A percentile compares a stretch with the other conserved stretches of the same genome.
Conservation (phyloP, 768 basidiomycete genomes). For the Boletus fagicola region DNA sequence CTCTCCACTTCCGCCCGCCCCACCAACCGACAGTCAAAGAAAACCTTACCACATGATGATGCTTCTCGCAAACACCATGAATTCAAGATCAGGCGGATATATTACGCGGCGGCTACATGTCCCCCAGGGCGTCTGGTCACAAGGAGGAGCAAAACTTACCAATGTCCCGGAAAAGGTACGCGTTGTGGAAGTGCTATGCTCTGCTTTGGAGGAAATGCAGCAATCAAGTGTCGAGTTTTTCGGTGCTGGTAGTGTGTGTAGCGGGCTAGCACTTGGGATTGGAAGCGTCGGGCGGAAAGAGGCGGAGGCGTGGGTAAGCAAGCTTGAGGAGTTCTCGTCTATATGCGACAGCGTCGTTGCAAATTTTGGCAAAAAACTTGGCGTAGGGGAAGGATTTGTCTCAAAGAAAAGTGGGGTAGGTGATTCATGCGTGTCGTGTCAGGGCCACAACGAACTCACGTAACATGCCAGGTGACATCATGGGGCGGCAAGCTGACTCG, state of each 20-base stretch:
- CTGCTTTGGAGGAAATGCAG: slow-evolving; percentile 78
- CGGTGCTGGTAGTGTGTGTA: slow-evolving; percentile 76
- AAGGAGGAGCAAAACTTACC: slow-evolving; percentile 80
- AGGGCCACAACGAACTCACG: slow-evolving; percentile 10
- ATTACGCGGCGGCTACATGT: slow-evolving; percentile 84
- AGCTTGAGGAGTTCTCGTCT: slow-evolving; percentile 76
- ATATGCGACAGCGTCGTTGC: slow-evolving; percentile 79
- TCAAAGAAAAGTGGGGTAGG: slow-evolving; percentile 71
- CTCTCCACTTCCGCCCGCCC: slow-evolving; percentile 71
- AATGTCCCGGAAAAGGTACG: slow-evolving; percentile 85
- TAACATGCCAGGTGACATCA: slow-evolving; percentile 44
- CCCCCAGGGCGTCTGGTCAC: slow-evolving; percentile 88
- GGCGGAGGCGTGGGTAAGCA: slow-evolving; percentile 73
- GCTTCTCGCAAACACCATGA: slow-evolving; percentile 76
- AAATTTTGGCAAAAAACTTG: slow-evolving; percentile 84
- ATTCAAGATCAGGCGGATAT: slow-evolving; percentile 79
- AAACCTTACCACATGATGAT: slow-evolving; percentile 93
- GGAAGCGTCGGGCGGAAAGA: slow-evolving; percentile 75
- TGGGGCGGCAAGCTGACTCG: slow-evolving; percentile 76
- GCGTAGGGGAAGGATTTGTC: slow-evolving; percentile 84
- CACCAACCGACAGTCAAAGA: slow-evolving; percentile 70
- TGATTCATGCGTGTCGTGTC: slow-evolving; percentile 5
- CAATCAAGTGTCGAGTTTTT: slow-evolving; percentile 69
- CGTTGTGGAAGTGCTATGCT: slow-evolving; percentile 74
- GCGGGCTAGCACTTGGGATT: slow-evolving; percentile 70